phyloP scores from a whole-genome alignment of 192 early-diverging fungal genomes.

The Coemansia pectinata region DNA sequence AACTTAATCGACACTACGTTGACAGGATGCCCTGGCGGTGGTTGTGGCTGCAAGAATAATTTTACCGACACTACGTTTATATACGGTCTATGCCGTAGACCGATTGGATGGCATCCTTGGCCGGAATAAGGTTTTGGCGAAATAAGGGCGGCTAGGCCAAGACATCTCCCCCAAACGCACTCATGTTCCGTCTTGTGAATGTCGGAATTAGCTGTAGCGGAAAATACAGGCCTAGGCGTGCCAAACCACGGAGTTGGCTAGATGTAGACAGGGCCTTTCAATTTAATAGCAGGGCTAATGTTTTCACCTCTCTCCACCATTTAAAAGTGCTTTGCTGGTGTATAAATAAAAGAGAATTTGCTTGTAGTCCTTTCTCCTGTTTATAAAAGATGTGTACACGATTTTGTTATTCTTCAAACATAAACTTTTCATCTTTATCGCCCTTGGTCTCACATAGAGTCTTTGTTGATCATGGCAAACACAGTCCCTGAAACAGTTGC shows the following conservation, averaged over 20 bases:
- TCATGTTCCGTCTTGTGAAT: no score
- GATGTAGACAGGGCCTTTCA: not conserved
- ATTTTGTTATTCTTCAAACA: not conserved
- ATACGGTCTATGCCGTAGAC: not conserved
- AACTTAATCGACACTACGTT: not conserved
- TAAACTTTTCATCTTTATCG: not conserved
- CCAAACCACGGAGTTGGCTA: not conserved
- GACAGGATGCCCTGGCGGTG: not conserved
- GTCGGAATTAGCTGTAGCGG: not conserved
- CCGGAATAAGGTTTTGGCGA: constrained; percentile 13
- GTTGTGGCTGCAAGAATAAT: not conserved
- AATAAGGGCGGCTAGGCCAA: no score
- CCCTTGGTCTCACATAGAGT: not conserved
- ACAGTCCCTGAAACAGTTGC: not conserved
- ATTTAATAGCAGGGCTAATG: not conserved
- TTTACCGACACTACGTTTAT: not conserved
- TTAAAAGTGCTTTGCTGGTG: not conserved
- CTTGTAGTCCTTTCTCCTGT: not conserved
- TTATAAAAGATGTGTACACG: not conserved
- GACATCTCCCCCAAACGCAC: no score
- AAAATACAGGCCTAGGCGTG: no score
- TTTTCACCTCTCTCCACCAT: not conserved
- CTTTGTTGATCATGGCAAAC: not conserved
- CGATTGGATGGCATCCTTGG: not conserved
- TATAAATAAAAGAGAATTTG: not conserved